phyloP scores from a whole-genome alignment of 176 grass and related monocot genomes.

The Tuctoria greenei region DNA sequence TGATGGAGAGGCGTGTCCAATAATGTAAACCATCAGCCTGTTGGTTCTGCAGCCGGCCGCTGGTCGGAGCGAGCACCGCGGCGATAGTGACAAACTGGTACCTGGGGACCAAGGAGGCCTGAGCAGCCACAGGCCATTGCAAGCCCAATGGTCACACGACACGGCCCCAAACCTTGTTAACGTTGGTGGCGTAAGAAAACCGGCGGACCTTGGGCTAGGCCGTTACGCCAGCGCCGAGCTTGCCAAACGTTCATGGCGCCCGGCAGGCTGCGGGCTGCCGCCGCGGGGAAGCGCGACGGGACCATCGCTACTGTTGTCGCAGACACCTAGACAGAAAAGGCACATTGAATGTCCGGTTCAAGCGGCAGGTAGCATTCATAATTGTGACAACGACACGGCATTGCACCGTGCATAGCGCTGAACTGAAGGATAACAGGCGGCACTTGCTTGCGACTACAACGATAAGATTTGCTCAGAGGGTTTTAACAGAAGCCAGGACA shows the following conservation, averaged over 20 bases:
- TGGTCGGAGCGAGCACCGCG: not conserved
- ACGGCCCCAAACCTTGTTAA: not conserved
- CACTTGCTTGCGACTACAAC: not conserved
- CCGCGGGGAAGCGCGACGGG: conserved; percentile 5
- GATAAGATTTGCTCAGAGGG: conserved; percentile 13
- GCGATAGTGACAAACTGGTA: not conserved
- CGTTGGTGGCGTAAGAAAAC: not conserved
- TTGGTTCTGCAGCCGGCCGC: not conserved
- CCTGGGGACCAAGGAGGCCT: not conserved
- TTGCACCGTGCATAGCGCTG: not conserved
- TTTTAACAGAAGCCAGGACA: not conserved
- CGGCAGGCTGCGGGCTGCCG: not conserved
- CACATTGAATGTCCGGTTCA: conserved; percentile 20
- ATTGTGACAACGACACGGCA: conserved; percentile 13
- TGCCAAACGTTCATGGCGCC: not conserved
- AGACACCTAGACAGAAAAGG: conserved; percentile 5
- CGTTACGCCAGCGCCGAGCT: not conserved
- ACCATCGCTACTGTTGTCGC: conserved; percentile 15
- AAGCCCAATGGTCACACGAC: too few relatives aligned
- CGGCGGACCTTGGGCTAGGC: too few relatives aligned
- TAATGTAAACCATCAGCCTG: not conserved
- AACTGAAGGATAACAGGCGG: too few relatives aligned
- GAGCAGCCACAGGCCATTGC: too few relatives aligned
- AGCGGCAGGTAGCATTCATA: conserved; percentile 6
- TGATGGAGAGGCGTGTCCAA: not conserved